These are phyloP conservation scores for Ceratobasidium theobromae DNA, from an alignment of 1,284 basidiomycete species.

Conservation along the genomic window DNA sequence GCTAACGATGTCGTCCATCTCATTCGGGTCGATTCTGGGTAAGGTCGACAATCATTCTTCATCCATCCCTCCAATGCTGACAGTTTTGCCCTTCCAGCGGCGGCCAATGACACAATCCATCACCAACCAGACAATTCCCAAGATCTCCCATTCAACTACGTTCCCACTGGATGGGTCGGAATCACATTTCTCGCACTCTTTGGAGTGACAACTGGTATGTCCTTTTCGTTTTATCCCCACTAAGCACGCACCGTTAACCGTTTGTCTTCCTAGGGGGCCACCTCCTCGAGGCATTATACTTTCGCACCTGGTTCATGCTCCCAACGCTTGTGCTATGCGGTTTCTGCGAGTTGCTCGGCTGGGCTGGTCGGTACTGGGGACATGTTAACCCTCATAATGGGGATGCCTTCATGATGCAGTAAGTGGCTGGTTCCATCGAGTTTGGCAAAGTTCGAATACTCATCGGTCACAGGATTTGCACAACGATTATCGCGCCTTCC, in stretches of 20 bases:
- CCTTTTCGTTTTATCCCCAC: background rate
- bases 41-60: background rate
- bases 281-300: slow-evolving; percentile 37
- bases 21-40: slow-evolving; percentile 1
- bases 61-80: background rate
- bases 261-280: slow-evolving; percentile 41
- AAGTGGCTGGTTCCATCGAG: background rate
- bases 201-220: slow-evolving; percentile 4
- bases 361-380: slow-evolving; percentile 31
- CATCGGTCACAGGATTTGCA: slow-evolving; percentile 12
- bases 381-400: slow-evolving; percentile 7
- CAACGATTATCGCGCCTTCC: slow-evolving; percentile 30
- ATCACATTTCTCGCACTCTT: slow-evolving; percentile 33
- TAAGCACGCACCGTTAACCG: background rate
- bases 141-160: slow-evolving; percentile 20
- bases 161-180: slow-evolving; percentile 26
- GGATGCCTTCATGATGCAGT: slow-evolving; percentile 28
- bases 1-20: background rate
- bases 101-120: background rate
- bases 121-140: background rate
- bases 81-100: background rate
- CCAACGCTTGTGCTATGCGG: slow-evolving; percentile 39
- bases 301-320: slow-evolving; percentile 39
- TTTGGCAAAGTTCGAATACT: background rate
- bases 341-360: slow-evolving; percentile 37